Conservation (phyloP, 2,329 filamentous ascomycete genomes). For the Pochonia chlamydosporia region DNA sequence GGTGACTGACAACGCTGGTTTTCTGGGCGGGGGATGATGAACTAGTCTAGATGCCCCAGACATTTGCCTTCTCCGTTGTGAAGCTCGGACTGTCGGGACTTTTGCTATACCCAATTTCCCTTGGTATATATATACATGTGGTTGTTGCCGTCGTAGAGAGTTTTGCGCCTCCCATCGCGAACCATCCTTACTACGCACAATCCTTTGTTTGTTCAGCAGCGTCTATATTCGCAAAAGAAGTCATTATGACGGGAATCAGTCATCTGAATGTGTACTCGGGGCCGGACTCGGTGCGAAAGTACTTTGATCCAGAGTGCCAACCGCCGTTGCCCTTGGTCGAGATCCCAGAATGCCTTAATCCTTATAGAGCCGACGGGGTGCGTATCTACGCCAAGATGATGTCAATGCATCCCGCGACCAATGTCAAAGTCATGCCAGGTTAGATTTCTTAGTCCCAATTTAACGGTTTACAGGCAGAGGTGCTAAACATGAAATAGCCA, state of each 20-base stretch:
- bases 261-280: slow-evolving; percentile 49
- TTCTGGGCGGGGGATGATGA: too few species aligned
- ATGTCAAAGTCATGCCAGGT: slow-evolving; percentile 54
- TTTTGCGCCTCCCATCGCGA: not conserved
- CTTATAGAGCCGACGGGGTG: slow-evolving; percentile 49
- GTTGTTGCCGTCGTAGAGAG: not conserved
- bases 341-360: slow-evolving; percentile 50
- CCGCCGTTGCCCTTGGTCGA: slow-evolving; percentile 56
- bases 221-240: not conserved
- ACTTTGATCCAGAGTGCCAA: slow-evolving; percentile 51
- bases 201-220: not conserved
- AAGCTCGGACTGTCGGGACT: not conserved
- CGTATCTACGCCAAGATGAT: slow-evolving; percentile 62
- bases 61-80: too few species aligned
- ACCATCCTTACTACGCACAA: not conserved
- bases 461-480: not conserved
- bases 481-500: slow-evolving; percentile 13
- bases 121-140: not conserved
- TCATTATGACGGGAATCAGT: slow-evolving; percentile 19
- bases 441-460: not conserved
- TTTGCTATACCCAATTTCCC: not conserved
- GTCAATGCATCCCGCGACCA: slow-evolving; percentile 55
- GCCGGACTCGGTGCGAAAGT: slow-evolving; percentile 47
- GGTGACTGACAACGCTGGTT: too few species aligned
- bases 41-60: not conserved